Percentiles rank a stretch among this genome's conserved stretches.
These are phyloP conservation scores for Linnemannia schmuckeri DNA, from an alignment of 192 early-diverging fungal species.

Conservation along the genomic window DNA sequence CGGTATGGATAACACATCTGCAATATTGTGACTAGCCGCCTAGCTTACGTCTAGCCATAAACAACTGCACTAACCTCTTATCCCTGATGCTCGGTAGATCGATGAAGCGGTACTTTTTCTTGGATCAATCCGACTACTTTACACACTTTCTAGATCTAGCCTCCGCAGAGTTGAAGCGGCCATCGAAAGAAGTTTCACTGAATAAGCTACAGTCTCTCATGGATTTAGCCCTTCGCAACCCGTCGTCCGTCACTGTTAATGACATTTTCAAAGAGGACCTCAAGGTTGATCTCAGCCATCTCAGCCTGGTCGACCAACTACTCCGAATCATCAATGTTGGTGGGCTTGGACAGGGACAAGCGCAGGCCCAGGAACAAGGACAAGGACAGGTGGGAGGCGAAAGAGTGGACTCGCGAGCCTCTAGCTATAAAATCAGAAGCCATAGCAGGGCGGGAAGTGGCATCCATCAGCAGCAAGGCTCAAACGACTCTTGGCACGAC, in stretches of 20 bases:
- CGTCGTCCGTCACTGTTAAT: conserved; percentile 82
- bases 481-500: conserved; percentile 44
- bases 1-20: conserved; percentile 52
- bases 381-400: conserved; percentile 41
- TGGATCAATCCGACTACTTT: conserved; percentile 95
- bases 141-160: conserved; percentile 96
- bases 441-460: conserved; percentile 39
- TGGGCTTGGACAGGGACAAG: conserved; percentile 61
- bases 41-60: background rate
- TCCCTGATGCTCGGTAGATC: conserved; percentile 64
- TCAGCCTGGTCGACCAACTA: conserved; percentile 78
- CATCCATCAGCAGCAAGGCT: background rate
- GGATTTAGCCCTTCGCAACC: conserved; percentile 90
- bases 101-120: conserved; percentile 92
- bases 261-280: conserved; percentile 92
- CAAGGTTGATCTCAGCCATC: conserved; percentile 75
- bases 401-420: conserved; percentile 23
- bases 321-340: conserved; percentile 76
- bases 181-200: conserved; percentile 74
- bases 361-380: conserved; percentile 24
- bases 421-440: conserved; percentile 3
- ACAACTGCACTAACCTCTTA: background rate
- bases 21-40: background rate
- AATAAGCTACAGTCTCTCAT: conserved; percentile 86
- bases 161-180: conserved; percentile 78